A percentile compares a stretch with the other conserved stretches of the same genome.
These are phyloP conservation scores for Fusarium graminum DNA, from an alignment of 2,329 filamentous ascomycete genomes.

Conservation along the genomic window DNA sequence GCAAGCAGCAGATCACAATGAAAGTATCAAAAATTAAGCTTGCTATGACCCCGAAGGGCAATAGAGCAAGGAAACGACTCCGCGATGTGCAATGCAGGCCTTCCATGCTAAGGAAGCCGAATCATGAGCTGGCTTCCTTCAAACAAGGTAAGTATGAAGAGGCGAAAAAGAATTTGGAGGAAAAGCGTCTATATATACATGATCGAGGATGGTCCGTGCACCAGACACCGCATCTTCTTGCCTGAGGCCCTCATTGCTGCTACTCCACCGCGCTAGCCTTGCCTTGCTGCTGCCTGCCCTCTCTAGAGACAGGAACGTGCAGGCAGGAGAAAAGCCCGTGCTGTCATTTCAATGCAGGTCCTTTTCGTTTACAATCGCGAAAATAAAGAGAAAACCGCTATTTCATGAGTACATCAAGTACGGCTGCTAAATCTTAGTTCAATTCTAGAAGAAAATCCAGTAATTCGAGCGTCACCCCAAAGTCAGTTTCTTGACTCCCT, in stretches of 20 bases:
- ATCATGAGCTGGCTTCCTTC: constrained; percentile 61
- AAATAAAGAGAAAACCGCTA: neutral
- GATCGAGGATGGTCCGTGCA: constrained; percentile 6
- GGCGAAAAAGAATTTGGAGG: constrained; percentile 44
- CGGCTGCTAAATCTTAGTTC: neutral
- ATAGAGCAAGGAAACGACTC: constrained; percentile 62
- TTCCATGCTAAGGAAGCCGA: constrained; percentile 58
- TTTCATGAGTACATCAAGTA: neutral
- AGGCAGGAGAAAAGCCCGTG: neutral
- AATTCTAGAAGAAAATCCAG: neutral
- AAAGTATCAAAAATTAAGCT: constrained; percentile 69
- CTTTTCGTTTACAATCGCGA: neutral
- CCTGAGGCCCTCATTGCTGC: constrained; percentile 59
- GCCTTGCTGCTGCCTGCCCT: neutral
- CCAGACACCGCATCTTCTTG: constrained; percentile 62
- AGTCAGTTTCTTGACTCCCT: constrained; percentile 11
- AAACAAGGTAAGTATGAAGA: constrained; percentile 69
- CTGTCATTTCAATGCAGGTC: neutral
- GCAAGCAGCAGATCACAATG: constrained; percentile 58
- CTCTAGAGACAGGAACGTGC: neutral
- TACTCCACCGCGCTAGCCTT: constrained; percentile 2
- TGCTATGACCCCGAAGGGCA: constrained; percentile 68
- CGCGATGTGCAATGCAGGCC: constrained; percentile 69
- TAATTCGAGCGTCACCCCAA: constrained; percentile 7
- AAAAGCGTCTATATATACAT: constrained; percentile 53